A percentile compares a stretch with the other conserved stretches of the same genome.
Conservation (phyloP, 768 basidiomycete species). For the Lactifluus volemus region DNA sequence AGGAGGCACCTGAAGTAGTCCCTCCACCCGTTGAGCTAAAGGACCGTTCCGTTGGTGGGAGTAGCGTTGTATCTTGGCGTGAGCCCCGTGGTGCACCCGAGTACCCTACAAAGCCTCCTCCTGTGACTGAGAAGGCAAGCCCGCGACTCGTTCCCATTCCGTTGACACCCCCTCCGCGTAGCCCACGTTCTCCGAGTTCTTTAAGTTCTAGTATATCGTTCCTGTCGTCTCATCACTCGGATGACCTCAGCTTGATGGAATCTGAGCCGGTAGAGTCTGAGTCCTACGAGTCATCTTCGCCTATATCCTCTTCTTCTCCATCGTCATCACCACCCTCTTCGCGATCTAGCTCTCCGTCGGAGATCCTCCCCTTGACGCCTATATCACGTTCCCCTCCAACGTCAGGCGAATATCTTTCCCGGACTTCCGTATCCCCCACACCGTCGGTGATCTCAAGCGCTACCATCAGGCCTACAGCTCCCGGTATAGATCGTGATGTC, state of each 20-base stretch:
- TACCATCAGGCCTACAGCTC: constrained; percentile 23
- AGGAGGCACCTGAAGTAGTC: constrained; percentile 2
- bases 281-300: constrained; percentile 15
- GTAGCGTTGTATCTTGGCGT: constrained; percentile 29
- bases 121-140: constrained; percentile 1
- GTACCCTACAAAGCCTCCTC: constrained; percentile 5
- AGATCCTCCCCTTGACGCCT: constrained; percentile 6
- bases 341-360: constrained; percentile 9
- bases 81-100: constrained; percentile 20
- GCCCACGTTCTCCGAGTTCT: constrained; percentile 35
- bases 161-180: constrained; percentile 37
- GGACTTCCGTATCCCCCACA: constrained; percentile 31
- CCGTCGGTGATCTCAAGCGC: constrained; percentile 30
- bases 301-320: constrained; percentile 27
- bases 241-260: constrained; percentile 46
- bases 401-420: constrained; percentile 32
- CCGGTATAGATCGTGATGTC: constrained; percentile 28
- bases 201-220: constrained; percentile 33
- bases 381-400: constrained; percentile 14
- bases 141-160: constrained; percentile 25
- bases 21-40: background rate
- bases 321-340: constrained; percentile 32
- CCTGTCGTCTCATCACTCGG: constrained; percentile 62
- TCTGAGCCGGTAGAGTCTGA: constrained; percentile 23
- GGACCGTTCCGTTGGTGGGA: constrained; percentile 21